phyloP scores from a whole-genome alignment of 2,329 filamentous ascomycete species.

The Camillea tinctor region DNA sequence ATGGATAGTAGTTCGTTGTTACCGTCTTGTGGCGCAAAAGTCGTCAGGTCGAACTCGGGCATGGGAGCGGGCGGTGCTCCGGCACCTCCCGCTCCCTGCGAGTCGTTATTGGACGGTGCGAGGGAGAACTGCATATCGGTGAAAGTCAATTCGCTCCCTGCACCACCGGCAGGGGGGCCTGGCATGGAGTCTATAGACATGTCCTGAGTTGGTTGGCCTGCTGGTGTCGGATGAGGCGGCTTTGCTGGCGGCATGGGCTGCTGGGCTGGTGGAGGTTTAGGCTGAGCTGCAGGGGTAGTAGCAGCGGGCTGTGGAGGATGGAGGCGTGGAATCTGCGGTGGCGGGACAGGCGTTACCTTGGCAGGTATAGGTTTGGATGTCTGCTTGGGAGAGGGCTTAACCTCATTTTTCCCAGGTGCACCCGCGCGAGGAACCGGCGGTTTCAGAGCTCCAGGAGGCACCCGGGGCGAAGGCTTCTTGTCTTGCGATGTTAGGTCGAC shows the following conservation, averaged over 20 bases:
- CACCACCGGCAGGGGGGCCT: slow-evolving; percentile 12
- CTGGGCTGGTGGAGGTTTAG: slow-evolving; percentile 8
- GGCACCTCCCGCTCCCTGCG: too few relatives aligned
- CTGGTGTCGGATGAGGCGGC: slow-evolving; percentile 14
- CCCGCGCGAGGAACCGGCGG: slow-evolving; percentile 10
- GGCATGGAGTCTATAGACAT: slow-evolving; percentile 19
- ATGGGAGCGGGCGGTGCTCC: slow-evolving; percentile 34
- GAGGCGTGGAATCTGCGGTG: slow-evolving; percentile 24
- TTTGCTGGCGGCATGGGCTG: slow-evolving; percentile 13
- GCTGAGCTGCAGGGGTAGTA: slow-evolving; percentile 15
- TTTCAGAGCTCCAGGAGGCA: slow-evolving; percentile 23
- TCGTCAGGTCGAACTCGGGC: slow-evolving; percentile 45
- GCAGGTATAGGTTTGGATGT: slow-evolving; percentile 19
- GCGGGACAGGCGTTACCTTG: slow-evolving; percentile 20
- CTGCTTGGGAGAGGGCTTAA: slow-evolving; percentile 29
- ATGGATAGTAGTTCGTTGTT: slow-evolving; percentile 22
- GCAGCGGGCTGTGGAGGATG: slow-evolving; percentile 17
- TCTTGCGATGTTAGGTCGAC: slow-evolving; percentile 28
- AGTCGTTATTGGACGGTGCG: slow-evolving; percentile 40
- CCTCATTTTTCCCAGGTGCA: slow-evolving; percentile 28
- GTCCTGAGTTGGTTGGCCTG: slow-evolving; percentile 23
- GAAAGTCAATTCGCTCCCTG: slow-evolving; percentile 46
- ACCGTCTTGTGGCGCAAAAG: slow-evolving; percentile 36
- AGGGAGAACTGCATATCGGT: slow-evolving; percentile 58
- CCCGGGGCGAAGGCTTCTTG: slow-evolving; percentile 28